These are phyloP conservation scores for Fragaria ananassa DNA, from an alignment of 306 rosid species.

Conservation along the genomic window DNA sequence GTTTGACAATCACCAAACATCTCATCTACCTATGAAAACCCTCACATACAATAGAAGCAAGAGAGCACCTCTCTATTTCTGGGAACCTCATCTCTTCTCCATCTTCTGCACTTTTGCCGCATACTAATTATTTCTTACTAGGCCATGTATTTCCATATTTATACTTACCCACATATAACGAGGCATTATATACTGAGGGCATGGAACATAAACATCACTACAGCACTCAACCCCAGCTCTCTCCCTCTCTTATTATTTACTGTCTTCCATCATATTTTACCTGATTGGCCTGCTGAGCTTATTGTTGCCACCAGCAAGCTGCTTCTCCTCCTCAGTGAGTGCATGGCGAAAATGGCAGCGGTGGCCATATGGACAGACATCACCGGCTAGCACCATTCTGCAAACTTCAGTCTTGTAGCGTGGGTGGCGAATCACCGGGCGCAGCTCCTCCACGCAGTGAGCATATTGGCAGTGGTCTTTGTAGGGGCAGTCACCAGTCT, in stretches of 20 bases:
- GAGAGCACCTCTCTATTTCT: not conserved
- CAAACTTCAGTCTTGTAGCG: conserved; percentile 54
- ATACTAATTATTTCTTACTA: conserved; percentile 4
- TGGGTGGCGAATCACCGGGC: conserved; percentile 53
- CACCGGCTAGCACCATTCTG: conserved; percentile 45
- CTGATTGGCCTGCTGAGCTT: conserved; percentile 24
- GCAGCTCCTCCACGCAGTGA: conserved; percentile 47
- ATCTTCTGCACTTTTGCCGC: not conserved
- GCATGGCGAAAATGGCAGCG: conserved; percentile 54
- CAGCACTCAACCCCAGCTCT: conserved; percentile 1
- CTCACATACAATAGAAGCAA: conserved; percentile 6
- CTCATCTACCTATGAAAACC: not conserved
- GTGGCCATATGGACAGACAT: conserved; percentile 45
- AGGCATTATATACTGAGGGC: conserved; percentile 15
- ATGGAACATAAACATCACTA: conserved; percentile 2
- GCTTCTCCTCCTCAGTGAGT: conserved; percentile 37
- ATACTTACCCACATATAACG: not conserved
- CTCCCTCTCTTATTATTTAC: not conserved
- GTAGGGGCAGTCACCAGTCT: conserved; percentile 45
- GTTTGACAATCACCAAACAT: not conserved
- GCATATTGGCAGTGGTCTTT: conserved; percentile 48
- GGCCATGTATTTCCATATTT: not conserved
- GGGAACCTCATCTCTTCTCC: not conserved
- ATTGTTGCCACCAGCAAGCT: conserved; percentile 3
- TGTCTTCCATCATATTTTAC: conserved; percentile 16